Evolutionary conservation across 371 early-diverging fungal genomes (phyloP).

Genomic region (Circinella minor): DNA sequence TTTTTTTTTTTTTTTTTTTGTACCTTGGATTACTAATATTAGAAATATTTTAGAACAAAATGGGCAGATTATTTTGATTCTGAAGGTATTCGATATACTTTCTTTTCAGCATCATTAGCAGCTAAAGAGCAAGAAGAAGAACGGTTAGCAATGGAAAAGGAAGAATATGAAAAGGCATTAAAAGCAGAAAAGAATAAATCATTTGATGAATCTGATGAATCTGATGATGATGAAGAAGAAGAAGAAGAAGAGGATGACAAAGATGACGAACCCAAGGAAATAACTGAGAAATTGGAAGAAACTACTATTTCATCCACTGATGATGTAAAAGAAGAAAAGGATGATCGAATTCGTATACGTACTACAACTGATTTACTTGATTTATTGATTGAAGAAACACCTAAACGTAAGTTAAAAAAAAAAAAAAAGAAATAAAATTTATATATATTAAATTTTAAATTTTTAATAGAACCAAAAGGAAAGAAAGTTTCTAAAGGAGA

Average conservation of each 20-base stretch:
- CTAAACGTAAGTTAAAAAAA: slow-evolving; percentile 12
- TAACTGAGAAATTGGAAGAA: slow-evolving; percentile 33
- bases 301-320: slow-evolving; percentile 7
- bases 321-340: slow-evolving; percentile 4
- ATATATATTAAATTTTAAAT: too few species aligned
- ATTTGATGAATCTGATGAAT: slow-evolving; percentile 5
- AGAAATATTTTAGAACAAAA: slow-evolving; percentile 33
- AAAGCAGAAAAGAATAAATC: slow-evolving; percentile 21
- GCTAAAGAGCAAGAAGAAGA: slow-evolving; percentile 62
- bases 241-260: slow-evolving; percentile 15
- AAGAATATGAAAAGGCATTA: slow-evolving; percentile 41
- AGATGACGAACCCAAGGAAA: slow-evolving; percentile 35
- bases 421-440: too few species aligned
- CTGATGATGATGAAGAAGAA: slow-evolving; percentile 16
- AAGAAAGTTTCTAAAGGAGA: too few species aligned
- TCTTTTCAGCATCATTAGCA: slow-evolving; percentile 87
- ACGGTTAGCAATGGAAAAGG: slow-evolving; percentile 36
- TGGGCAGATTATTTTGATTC: slow-evolving; percentile 94
- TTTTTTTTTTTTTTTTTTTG: too few species aligned
- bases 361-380: slow-evolving; percentile 53
- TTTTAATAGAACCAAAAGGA: too few species aligned
- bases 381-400: slow-evolving; percentile 47
- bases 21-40: background rate
- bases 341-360: slow-evolving; percentile 48
- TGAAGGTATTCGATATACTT: slow-evolving; percentile 82